Evolutionary conservation across 164 flowering plant species (phyloP).

Genomic region (Tetracentron sinense): DNA sequence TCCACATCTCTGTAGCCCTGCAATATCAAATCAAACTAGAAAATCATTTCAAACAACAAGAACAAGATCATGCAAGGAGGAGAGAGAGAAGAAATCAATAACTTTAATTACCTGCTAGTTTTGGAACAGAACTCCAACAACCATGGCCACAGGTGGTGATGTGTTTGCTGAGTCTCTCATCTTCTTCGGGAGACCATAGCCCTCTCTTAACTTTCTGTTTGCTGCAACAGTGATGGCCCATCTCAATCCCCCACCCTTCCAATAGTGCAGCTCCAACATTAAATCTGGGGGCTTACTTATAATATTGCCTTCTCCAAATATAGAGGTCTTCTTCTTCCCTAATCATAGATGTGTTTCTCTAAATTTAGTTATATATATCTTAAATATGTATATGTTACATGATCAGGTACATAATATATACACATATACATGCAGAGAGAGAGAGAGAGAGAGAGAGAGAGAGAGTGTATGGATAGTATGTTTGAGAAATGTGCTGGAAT

Average conservation of each 20-base stretch:
- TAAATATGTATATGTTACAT: not conserved
- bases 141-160: constrained; percentile 41
- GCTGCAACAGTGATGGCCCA: constrained; percentile 45
- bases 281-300: not conserved
- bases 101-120: constrained; percentile 27
- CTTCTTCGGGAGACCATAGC: constrained; percentile 49
- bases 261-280: constrained; percentile 7
- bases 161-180: constrained; percentile 37
- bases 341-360: not conserved
- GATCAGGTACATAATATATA: not conserved
- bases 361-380: constrained; percentile 1
- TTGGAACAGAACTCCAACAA: constrained; percentile 44
- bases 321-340: not conserved
- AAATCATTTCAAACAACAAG: not conserved
- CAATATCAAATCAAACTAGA: not conserved
- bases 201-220: constrained; percentile 48
- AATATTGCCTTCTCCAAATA: constrained; percentile 1
- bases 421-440: not conserved
- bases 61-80: not conserved
- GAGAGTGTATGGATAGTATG: constrained; percentile 1
- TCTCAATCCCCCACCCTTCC: constrained; percentile 9
- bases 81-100: not conserved
- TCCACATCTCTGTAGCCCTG: constrained; percentile 47
- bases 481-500: constrained; percentile 23
- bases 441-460: constrained; percentile 13